Evolutionary conservation across 2,329 filamentous ascomycete genomes (phyloP).

Genomic region (Diaporthe humulicola): DNA sequence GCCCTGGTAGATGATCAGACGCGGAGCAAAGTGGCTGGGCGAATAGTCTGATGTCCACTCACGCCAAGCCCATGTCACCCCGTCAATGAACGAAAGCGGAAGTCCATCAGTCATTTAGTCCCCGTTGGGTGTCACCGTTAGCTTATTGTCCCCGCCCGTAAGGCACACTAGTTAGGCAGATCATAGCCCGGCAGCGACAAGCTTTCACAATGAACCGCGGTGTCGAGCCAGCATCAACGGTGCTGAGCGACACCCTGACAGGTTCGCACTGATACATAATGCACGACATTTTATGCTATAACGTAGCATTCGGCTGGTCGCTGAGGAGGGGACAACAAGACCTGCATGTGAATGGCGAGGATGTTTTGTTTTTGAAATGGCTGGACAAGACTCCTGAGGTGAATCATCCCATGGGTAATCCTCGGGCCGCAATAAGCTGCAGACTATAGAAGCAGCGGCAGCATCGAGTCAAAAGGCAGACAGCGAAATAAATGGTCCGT

Average conservation of each 20-base stretch:
- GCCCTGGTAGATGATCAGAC: background rate
- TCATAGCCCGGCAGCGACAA: background rate
- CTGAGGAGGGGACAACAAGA: background rate
- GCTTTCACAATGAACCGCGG: background rate
- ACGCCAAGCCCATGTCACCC: background rate
- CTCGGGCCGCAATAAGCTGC: background rate
- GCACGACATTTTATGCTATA: background rate
- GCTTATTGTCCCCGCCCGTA: background rate
- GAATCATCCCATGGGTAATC: background rate
- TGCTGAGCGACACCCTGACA: no score
- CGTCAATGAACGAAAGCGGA: background rate
- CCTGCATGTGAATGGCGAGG: background rate
- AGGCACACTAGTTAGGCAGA: slow-evolving; percentile 4
- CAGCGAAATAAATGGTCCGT: no score
- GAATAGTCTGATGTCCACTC: background rate
- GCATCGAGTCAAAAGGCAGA: no score
- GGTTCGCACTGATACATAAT: background rate
- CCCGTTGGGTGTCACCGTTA: background rate
- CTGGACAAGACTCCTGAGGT: background rate
- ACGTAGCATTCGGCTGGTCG: background rate
- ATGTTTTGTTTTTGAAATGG: background rate
- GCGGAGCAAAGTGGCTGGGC: background rate
- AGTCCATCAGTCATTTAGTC: background rate
- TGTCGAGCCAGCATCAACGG: background rate
- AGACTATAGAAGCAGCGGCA: no score